Evolutionary conservation across 2,329 filamentous ascomycete genomes (phyloP).

Genomic region (Celoporthe dispersa): DNA sequence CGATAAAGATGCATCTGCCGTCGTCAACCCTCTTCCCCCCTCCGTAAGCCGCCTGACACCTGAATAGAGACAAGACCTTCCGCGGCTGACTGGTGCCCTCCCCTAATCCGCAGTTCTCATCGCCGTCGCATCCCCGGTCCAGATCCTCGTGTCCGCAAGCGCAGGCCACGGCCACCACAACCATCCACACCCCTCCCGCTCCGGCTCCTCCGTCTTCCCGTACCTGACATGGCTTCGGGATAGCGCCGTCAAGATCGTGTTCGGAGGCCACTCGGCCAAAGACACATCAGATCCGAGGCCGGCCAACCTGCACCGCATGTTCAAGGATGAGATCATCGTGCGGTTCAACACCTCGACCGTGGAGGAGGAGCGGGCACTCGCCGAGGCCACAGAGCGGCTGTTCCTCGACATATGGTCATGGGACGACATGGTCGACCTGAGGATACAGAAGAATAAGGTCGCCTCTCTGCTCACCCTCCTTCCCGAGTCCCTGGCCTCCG

Average conservation of each 20-base stretch:
- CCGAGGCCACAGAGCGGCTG: slow-evolving; percentile 73
- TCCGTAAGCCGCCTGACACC: slow-evolving; percentile 9
- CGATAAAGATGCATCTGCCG: slow-evolving; percentile 25
- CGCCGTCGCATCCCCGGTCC: slow-evolving; percentile 10
- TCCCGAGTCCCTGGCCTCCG: slow-evolving; percentile 71
- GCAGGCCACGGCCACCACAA: slow-evolving; percentile 29
- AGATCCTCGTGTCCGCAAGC: slow-evolving; percentile 17
- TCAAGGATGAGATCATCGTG: slow-evolving; percentile 83
- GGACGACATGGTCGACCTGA: slow-evolving; percentile 82
- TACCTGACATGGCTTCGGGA: slow-evolving; percentile 57
- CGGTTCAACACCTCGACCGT: slow-evolving; percentile 78
- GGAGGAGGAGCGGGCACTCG: slow-evolving; percentile 71
- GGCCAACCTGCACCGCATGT: slow-evolving; percentile 46
- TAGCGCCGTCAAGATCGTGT: slow-evolving; percentile 53
- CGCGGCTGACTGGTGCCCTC: not conserved
- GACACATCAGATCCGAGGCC: slow-evolving; percentile 30
- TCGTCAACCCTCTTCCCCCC: slow-evolving; percentile 20
- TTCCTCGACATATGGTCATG: slow-evolving; percentile 82
- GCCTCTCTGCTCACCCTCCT: slow-evolving; percentile 79
- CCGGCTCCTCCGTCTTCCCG: slow-evolving; percentile 44
- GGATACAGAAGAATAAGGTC: slow-evolving; percentile 76
- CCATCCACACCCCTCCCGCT: slow-evolving; percentile 22
- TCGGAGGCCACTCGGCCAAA: slow-evolving; percentile 49
- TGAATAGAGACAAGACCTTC: not conserved
- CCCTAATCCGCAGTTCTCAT: slow-evolving; percentile 14